These are phyloP conservation scores for Boletus tomentosulus DNA, from an alignment of 768 basidiomycete species.

Conservation along the genomic window DNA sequence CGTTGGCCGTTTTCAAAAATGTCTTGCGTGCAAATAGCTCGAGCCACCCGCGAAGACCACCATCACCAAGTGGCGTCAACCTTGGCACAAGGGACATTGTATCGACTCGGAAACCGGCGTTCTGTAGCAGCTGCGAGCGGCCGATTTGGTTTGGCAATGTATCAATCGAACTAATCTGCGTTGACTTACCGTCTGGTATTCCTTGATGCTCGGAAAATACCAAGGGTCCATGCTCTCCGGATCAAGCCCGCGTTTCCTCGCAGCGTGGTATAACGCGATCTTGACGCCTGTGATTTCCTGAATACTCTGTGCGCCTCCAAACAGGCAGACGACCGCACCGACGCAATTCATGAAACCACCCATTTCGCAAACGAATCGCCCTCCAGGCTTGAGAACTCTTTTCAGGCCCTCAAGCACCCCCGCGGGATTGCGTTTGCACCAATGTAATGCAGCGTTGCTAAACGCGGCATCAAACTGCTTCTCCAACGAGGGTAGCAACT, in stretches of 20 bases:
- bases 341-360: constrained; percentile 72
- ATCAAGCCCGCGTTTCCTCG: constrained; percentile 52
- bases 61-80: constrained; percentile 47
- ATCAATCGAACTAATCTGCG: not conserved
- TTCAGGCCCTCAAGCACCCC: constrained; percentile 62
- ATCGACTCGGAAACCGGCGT: constrained; percentile 52
- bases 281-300: constrained; percentile 50
- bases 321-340: constrained; percentile 36
- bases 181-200: constrained; percentile 52
- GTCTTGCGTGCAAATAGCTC: constrained; percentile 58
- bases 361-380: constrained; percentile 73
- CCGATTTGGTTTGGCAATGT: constrained; percentile 1
- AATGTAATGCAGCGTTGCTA: constrained; percentile 77
- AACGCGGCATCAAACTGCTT: constrained; percentile 70
- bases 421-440: constrained; percentile 74
- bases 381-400: constrained; percentile 61
- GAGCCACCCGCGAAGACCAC: constrained; percentile 60
- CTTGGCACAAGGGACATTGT: constrained; percentile 54
- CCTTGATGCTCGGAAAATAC: constrained; percentile 74
- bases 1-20: constrained; percentile 51
- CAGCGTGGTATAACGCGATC: constrained; percentile 49
- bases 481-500: constrained; percentile 32
- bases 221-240: constrained; percentile 68
- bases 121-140: constrained; percentile 46
- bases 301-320: constrained; percentile 1